Evolutionary conservation across 163 green algal species (phyloP), one percentile per base, ranked within the genome.

Genomic region (Chlorella variabilis): DNA sequence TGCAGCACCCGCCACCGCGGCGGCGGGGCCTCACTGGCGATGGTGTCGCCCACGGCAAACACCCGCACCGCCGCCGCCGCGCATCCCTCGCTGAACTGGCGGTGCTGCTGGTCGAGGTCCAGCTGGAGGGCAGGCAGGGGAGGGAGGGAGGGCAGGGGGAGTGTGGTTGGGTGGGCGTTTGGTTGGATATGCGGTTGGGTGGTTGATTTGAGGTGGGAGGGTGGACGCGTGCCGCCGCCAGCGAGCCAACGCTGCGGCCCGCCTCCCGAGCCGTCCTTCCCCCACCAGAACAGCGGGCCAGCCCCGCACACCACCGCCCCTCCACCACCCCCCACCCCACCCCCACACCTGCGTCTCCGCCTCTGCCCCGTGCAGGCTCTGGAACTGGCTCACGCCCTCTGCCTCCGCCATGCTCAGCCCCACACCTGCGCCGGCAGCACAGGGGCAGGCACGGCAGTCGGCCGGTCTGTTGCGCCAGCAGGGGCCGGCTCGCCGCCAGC

Each of bases 281-380:
- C 15, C 54, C 54, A 9, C 15, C 23, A 6, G 23, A 9, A 63
- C 54, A 63, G 9, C 54, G 8, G 23, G 8, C 18, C 23, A 29
- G 54, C 54, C 5, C 5, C 54, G 9, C 18, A 33, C 54, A 6
- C 54, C 8, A 6, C 18, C 54, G 54, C 54, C 54, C n/a, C n/a
- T n/a, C n/a, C n/a, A n/a, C n/a, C n/a, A n/a, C n/a, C n/a, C n/a
- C n/a, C n/a, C n/a, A n/a, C n/a, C n/a, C n/a, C n/a, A n/a, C 15
- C 6, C 18, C 23, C 56, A 1, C 73, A 80, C 73, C 73, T 80
- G 73, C n/a, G 73, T 70, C 38, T 80, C 73, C 23, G 73, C 73
- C 59, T 69, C 73, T 0, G 7, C 36, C 23, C 73, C 73, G 15
- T 80, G 73, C 73, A 80, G n/a, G 73, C 73, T 80, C 73, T 70